A percentile compares a stretch with the other conserved stretches of the same genome.
Conservation (phyloP, 2,329 filamentous ascomycete genomes). For the Aspergillus fumigatus region DNA sequence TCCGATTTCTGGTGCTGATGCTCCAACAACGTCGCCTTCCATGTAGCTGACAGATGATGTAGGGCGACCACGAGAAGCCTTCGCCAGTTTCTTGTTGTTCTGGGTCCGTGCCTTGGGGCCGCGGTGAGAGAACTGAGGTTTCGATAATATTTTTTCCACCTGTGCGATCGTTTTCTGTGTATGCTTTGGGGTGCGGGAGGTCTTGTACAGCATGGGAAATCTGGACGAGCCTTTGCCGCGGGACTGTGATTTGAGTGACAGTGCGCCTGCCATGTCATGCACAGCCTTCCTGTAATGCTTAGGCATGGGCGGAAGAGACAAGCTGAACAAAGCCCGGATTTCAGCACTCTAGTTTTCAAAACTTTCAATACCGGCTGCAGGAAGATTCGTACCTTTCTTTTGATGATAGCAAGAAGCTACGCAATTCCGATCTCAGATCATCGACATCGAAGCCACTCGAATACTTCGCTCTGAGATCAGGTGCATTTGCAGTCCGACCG, state of each 20-base stretch:
- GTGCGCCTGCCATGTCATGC: slow-evolving; percentile 70
- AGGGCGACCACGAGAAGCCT: slow-evolving; percentile 33
- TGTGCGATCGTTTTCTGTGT: slow-evolving; percentile 51
- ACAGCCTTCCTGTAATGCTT: slow-evolving; percentile 70
- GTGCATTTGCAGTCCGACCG: slow-evolving; percentile 50
- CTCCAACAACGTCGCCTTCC: slow-evolving; percentile 86
- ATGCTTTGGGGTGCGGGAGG: slow-evolving; percentile 59
- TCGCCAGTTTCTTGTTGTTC: slow-evolving; percentile 15
- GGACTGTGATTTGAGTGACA: slow-evolving; percentile 81
- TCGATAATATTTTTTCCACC: slow-evolving; percentile 38
- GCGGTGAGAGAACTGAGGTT: slow-evolving; percentile 27
- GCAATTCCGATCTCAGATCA: slow-evolving; percentile 69
- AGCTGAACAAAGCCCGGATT: slow-evolving; percentile 41
- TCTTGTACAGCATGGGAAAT: slow-evolving; percentile 74
- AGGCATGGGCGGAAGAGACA: slow-evolving; percentile 79
- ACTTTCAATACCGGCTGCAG: neutral
- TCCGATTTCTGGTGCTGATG: slow-evolving; percentile 76
- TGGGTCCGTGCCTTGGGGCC: slow-evolving; percentile 22
- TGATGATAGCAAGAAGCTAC: slow-evolving; percentile 61
- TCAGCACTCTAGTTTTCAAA: slow-evolving; percentile 1
- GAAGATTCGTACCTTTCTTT: slow-evolving; percentile 56
- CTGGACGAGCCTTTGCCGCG: slow-evolving; percentile 67
- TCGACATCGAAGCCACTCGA: slow-evolving; percentile 64
- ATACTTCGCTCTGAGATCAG: slow-evolving; percentile 67
- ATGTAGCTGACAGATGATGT: slow-evolving; percentile 56